phyloP scores from a whole-genome alignment of 306 rosid species.

The Cucumis melo region DNA sequence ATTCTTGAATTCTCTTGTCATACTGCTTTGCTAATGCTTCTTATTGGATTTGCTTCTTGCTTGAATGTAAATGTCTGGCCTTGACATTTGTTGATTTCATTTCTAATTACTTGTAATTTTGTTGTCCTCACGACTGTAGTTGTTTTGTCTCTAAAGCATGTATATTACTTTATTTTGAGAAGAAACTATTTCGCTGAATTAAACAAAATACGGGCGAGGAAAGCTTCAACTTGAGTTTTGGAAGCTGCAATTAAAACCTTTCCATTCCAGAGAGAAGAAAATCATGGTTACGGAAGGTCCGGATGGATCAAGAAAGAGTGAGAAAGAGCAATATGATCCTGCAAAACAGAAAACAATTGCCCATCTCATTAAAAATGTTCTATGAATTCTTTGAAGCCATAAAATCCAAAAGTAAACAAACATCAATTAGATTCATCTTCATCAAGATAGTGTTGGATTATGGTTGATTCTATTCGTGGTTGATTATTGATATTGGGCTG shows the following conservation, averaged over 20 bases:
- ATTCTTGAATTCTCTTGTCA: slow-evolving; percentile 7
- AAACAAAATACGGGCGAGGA: not conserved
- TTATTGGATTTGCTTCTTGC: not conserved
- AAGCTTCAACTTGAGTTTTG: not conserved
- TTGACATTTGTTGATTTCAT: not conserved
- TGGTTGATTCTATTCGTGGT: not conserved
- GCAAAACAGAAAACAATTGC: too few relatives aligned
- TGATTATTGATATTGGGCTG: not conserved
- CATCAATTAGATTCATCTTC: not conserved
- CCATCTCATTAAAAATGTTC: not conserved
- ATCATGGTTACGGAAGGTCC: not conserved
- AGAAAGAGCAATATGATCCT: too few relatives aligned
- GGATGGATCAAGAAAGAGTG: too few relatives aligned
- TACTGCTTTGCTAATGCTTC: not conserved
- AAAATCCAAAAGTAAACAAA: not conserved
- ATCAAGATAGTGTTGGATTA: not conserved
- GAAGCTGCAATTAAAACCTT: not conserved
- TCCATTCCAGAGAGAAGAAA: not conserved
- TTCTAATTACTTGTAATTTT: not conserved
- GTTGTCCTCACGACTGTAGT: not conserved
- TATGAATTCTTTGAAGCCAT: not conserved
- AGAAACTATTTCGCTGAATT: not conserved
- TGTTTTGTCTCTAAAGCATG: not conserved
- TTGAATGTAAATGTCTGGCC: not conserved
- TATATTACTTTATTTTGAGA: not conserved